Base-by-base conservation (phyloP, 1,284 basidiomycete species). In the Cryptococcus jaspeensis region DNA sequence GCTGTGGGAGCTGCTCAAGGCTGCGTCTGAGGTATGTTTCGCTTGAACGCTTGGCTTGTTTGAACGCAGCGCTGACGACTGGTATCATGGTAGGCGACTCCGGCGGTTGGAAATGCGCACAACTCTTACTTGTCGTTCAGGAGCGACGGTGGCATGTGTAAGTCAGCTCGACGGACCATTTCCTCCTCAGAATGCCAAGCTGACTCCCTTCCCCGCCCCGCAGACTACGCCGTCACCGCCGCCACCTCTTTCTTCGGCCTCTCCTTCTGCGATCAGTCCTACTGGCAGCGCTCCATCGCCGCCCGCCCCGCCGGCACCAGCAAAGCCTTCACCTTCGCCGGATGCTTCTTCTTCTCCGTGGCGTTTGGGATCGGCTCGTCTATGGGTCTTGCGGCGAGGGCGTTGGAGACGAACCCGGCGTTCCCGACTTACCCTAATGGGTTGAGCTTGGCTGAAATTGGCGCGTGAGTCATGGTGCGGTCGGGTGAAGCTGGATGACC, bases 391-490 rank as follows among this genome's bases (percentile, higher is more conserved):
- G 84, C 88, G 7, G 89, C 90, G 2, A 86, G 90, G 7, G 90
- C 89, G 1, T 81, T 93, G 8, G 66, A 68, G 16, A 44, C 48
- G 2, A 82, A 81, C 36, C 85, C 85, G 15, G 85, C 89, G n/a
- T 42, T 71, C 23, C 72, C 76, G 48, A 56, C 66, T 82, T 87
- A 13, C 81, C 82, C 58, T 0, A 69, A 85, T 0, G 82, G 78
- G 0, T 85, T 92, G 63, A 86, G 93, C 16, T 87, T 86, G 7
- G 88, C 88, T n/a, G 92, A 92, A 37, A 81, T 94, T 0, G 89
- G 91, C 1, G 91, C 91, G 36, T 38, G 35, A 5, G 70, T 73
- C 49, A 71, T 73, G 53, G 69, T 65, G 65, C 57, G 42, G 15
- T 36, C 11, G 23, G 18, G 8, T 46, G 28, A 32, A 4, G 28